Evolutionary conservation across 1,284 basidiomycete species (phyloP), one percentile per base, ranked within the genome.

Genomic region (Ustanciosporium gigantosporum): DNA sequence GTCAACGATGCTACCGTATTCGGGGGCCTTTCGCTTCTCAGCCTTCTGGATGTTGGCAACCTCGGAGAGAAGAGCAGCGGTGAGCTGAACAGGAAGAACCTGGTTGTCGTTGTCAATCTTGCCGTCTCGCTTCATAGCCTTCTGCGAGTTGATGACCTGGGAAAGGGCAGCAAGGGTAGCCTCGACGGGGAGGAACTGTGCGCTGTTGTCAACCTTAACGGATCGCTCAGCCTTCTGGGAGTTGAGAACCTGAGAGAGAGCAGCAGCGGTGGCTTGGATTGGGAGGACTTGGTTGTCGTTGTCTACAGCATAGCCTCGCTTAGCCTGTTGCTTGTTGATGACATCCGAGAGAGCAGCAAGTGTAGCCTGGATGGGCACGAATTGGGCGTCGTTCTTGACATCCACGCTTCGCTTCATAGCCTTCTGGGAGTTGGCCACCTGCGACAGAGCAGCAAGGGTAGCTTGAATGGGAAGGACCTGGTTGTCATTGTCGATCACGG

Each of bases 211-310:
- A 25, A 60, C 37, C 19, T 17, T 16, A 36, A 34, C 8, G 8
- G 43, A 31, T n/a, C 46, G 53, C 38, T 41, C 36, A 23, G 47
- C 34, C 20, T 38, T 46, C 43, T 57, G 46, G 19, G 25, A n/a
- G 48, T 52, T 48, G 40, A 38, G 24, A 15, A 34, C 16, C 32
- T 34, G 9, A 9, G 60, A 64, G 40, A 64, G 39, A 32, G 46
- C 49, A 8, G 60, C 48, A 19, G 41, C 25, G 23, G 60, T 64
- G 32, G 45, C 60, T 49, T 62, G 47, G 39, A 61, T 42, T 16
- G 58, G 48, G 23, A 43, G n/a, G 15, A 47, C 31, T 43, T 57
- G 53, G 35, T 46, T 46, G 27, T 16, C 25, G 53, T 46, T 50
- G 17, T 50, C 43, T 15, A 57, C 53, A 11, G 31, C 25, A 23